Evolutionary conservation across 306 rosid species (phyloP).

Genomic region (Echinosophora koreensis): DNA sequence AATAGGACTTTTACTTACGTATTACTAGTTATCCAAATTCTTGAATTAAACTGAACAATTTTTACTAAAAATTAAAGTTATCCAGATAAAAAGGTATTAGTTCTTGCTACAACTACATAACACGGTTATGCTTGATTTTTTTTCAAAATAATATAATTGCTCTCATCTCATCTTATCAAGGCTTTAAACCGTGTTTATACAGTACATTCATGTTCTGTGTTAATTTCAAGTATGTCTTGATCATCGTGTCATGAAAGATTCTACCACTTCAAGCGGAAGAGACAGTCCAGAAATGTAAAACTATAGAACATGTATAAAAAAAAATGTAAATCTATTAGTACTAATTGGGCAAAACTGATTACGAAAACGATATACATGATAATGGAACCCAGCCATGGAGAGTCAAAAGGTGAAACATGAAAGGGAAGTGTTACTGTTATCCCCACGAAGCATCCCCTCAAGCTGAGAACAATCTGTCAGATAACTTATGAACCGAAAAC

Average conservation of each 20-base stretch:
- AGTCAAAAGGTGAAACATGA: slow-evolving; percentile 30
- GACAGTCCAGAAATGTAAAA: neutral
- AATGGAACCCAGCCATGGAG: slow-evolving; percentile 56
- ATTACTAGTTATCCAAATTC: no score
- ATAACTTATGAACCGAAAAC: slow-evolving; percentile 69
- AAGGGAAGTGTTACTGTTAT: slow-evolving; percentile 41
- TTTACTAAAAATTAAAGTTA: no score
- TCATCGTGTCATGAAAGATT: neutral
- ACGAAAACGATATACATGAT: slow-evolving; percentile 65
- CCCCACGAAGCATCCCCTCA: slow-evolving; percentile 48
- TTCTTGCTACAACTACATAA: no score
- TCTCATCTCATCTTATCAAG: no score
- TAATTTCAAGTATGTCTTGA: neutral
- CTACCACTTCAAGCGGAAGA: neutral
- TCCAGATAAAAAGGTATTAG: no score
- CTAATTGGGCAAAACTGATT: slow-evolving; percentile 58
- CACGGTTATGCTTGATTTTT: no score
- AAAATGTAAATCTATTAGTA: slow-evolving; percentile 47
- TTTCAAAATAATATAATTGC: no score
- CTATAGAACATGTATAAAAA: neutral
- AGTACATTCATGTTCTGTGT: neutral
- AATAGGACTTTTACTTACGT: no score
- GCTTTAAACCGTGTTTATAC: neutral
- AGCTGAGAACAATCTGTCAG: slow-evolving; percentile 49
- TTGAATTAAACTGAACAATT: no score